These are phyloP conservation scores for Ruellia speciosa DNA, from an alignment of 305 asterid genomes.

Conservation along the genomic window DNA sequence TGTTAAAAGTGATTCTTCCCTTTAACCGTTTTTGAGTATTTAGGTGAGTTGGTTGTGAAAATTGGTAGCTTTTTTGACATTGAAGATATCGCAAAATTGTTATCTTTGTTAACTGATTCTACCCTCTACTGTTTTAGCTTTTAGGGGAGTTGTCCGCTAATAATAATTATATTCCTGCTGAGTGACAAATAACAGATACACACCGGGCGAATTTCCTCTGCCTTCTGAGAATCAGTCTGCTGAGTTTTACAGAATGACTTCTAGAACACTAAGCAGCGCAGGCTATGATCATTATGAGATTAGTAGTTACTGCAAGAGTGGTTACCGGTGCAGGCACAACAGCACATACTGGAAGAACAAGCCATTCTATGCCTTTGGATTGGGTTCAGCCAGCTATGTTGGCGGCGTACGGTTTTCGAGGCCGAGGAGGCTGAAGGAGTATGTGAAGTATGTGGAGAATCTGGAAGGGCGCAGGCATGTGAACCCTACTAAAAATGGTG, in stretches of 20 bases:
- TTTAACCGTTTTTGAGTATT: too few species aligned
- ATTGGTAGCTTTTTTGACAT: constrained; percentile 14
- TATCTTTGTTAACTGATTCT: too few species aligned
- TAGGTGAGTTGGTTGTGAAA: too few species aligned
- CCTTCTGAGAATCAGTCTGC: constrained; percentile 84
- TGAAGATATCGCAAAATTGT: neutral
- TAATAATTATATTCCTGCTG: too few species aligned
- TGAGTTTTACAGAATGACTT: constrained; percentile 69
- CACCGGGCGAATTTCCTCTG: constrained; percentile 79
- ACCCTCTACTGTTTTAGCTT: too few species aligned
- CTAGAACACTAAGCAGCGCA: constrained; percentile 51
- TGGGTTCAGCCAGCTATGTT: constrained; percentile 80
- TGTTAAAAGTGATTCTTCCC: too few species aligned
- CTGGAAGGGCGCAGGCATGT: constrained; percentile 35
- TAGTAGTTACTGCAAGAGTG: constrained; percentile 76
- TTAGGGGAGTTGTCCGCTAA: too few species aligned
- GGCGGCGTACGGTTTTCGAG: constrained; percentile 67
- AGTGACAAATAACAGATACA: constrained; percentile 39
- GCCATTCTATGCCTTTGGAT: constrained; percentile 73
- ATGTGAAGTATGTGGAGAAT: constrained; percentile 48
- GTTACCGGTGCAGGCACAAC: constrained; percentile 80
- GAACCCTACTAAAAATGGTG: constrained; percentile 18
- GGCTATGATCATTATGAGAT: constrained; percentile 87
- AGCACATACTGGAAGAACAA: constrained; percentile 72
- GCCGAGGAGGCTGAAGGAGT: constrained; percentile 73